Conservation (phyloP, 2,329 filamentous ascomycete genomes). For the Neoascochyta sp. region DNA sequence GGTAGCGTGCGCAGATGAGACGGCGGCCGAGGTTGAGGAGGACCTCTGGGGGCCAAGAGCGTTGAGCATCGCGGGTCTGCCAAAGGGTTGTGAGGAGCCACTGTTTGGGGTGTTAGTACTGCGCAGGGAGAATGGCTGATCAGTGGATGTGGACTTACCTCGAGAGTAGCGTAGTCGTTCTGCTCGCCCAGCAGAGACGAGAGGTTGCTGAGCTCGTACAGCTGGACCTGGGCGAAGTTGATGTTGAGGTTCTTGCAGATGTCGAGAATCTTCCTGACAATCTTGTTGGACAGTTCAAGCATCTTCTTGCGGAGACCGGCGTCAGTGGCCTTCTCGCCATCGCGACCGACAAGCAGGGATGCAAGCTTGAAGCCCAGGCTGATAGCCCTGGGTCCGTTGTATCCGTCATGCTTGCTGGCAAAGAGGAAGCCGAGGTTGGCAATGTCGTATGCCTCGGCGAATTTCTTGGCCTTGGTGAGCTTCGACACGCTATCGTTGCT, state of each 20-base stretch:
- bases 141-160: conserved; percentile 10
- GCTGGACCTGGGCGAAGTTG: conserved; percentile 43
- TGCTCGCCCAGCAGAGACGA: conserved; percentile 45
- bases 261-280: conserved; percentile 42
- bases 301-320: conserved; percentile 38
- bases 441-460: conserved; percentile 33
- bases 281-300: conserved; percentile 39
- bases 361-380: conserved; percentile 39
- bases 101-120: conserved; percentile 7
- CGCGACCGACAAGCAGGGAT: conserved; percentile 32
- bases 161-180: conserved; percentile 44
- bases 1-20: conserved; percentile 52
- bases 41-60: conserved; percentile 36
- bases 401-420: conserved; percentile 29
- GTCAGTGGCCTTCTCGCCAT: conserved; percentile 29
- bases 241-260: conserved; percentile 42
- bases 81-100: conserved; percentile 39
- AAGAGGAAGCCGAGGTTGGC: conserved; percentile 34
- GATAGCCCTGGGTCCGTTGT: conserved; percentile 33
- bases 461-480: conserved; percentile 29
- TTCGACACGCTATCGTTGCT: conserved; percentile 22
- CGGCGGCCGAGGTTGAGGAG: conserved; percentile 52
- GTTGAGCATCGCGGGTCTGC: conserved; percentile 33
- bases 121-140: neutral
- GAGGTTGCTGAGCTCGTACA: conserved; percentile 42